These are phyloP conservation scores for Scutellaria minor DNA, from an alignment of 257 asterid species.

Conservation along the genomic window DNA sequence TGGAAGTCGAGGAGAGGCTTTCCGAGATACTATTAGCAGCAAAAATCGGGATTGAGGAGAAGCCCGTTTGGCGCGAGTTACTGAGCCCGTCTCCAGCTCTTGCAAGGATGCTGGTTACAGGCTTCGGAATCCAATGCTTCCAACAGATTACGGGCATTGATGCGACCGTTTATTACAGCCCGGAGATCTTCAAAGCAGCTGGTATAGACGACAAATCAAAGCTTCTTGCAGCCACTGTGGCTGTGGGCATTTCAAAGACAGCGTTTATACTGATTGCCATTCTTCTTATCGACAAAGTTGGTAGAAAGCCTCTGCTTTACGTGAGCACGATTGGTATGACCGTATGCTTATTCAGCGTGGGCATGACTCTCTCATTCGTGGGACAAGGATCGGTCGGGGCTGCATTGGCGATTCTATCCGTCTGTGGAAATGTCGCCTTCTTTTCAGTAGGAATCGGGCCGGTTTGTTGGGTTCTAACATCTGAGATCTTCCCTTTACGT, in stretches of 20 bases:
- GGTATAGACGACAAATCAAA: slow-evolving; percentile 66
- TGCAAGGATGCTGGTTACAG: slow-evolving; percentile 71
- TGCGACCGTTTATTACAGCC: slow-evolving; percentile 93
- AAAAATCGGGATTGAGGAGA: slow-evolving; percentile 41
- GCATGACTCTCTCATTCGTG: slow-evolving; percentile 50
- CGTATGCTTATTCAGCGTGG: slow-evolving; percentile 61
- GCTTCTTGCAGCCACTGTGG: slow-evolving; percentile 87
- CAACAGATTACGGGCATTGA: slow-evolving; percentile 93
- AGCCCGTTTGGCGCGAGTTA: slow-evolving; percentile 81
- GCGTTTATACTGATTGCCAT: slow-evolving; percentile 71
- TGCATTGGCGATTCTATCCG: slow-evolving; percentile 52
- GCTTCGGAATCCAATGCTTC: slow-evolving; percentile 88
- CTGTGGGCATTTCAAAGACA: slow-evolving; percentile 85
- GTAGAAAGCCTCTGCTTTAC: slow-evolving; percentile 86
- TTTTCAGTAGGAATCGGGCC: slow-evolving; percentile 92
- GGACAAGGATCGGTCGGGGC: slow-evolving; percentile 54
- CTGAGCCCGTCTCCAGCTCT: slow-evolving; percentile 74
- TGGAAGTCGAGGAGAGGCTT: slow-evolving; percentile 81
- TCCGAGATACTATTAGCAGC: slow-evolving; percentile 79
- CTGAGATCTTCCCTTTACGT: slow-evolving; percentile 83
- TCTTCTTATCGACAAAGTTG: slow-evolving; percentile 74
- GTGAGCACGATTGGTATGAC: slow-evolving; percentile 96
- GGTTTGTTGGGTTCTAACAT: slow-evolving; percentile 87
- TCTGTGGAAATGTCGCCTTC: slow-evolving; percentile 90
- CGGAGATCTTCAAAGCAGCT: slow-evolving; percentile 75